Evolutionary conservation across 1,284 basidiomycete species (phyloP).

Genomic region (Moesziomyces sp.): DNA sequence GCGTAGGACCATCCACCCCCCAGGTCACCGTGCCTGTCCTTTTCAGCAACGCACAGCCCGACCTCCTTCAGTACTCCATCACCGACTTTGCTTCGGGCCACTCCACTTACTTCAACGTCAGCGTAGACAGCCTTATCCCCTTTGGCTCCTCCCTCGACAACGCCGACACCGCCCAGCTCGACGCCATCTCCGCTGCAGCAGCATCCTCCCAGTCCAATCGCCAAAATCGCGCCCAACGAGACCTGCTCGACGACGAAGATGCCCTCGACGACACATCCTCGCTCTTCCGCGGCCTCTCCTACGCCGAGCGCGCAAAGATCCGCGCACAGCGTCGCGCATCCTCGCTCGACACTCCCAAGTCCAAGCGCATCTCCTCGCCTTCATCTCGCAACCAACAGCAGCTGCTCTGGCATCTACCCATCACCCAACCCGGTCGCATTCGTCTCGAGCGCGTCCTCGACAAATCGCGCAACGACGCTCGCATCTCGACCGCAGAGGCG

Average conservation of each 20-base stretch:
- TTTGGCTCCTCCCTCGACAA: constrained; percentile 26
- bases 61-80: constrained; percentile 79
- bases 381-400: constrained; percentile 22
- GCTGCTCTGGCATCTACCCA: constrained; percentile 53
- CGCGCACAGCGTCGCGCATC: constrained; percentile 36
- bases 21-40: constrained; percentile 80
- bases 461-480: constrained; percentile 55
- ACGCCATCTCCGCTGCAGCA: constrained; percentile 30
- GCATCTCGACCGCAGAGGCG: constrained; percentile 49
- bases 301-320: constrained; percentile 37
- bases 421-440: constrained; percentile 54
- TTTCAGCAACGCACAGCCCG: constrained; percentile 89
- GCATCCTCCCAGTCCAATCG: constrained; percentile 10
- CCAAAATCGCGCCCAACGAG: constrained; percentile 8
- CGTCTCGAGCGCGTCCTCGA: constrained; percentile 63
- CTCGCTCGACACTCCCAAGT: constrained; percentile 25
- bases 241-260: constrained; percentile 33
- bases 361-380: constrained; percentile 9
- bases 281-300: constrained; percentile 36
- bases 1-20: constrained; percentile 73
- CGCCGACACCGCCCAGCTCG: constrained; percentile 24
- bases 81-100: constrained; percentile 75
- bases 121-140: constrained; percentile 75
- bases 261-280: constrained; percentile 39
- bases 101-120: constrained; percentile 75